Evolutionary conservation across 1,284 basidiomycete species (phyloP), one percentile per base, ranked within the genome.

Genomic region (Xerocomus minutiporus): DNA sequence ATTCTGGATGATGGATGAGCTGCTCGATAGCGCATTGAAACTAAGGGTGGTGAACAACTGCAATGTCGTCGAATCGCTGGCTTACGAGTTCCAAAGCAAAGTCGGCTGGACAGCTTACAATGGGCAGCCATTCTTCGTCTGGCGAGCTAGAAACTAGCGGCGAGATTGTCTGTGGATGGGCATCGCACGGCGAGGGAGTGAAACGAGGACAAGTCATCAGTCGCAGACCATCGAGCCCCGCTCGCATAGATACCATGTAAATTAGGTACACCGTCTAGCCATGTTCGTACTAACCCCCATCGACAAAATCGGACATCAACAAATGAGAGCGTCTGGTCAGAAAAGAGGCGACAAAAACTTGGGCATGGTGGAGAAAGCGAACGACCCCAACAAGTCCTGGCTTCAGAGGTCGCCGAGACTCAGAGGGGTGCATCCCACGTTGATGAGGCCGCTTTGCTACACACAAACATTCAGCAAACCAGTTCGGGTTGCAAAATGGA

Each of bases 1-100:
- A 88, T 62, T 92, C 89, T 8, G 89, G 90, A 61, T 91, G 88
- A 46, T 85, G 77, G 3, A 91, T 73, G 29, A 91, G 72, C 60
- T 88, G 84, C 11, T 75, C 77, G 28, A 83, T 64, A 0, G 84
- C 87, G 2, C 66, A 62, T 59, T 83, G 79, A 60, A 91, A 91
- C 88, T 91, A 12, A 17, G 9, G n/a, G n/a, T 9, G 8, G n/a
- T 7, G 15, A 44, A 31, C n/a, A 17, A 20, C 1, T 3, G 12
- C n/a, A 29, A 12, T n/a, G n/a, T 20, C n/a, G 13, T 11, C 15
- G 5, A 50, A 31, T 32, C 7, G 17, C 12, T 3, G 4, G 25
- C 56, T 56, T 42, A 80, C 77, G 42, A 79, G 62, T n/a, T 75
- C 70, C 17, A 67, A 28, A 4, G 77, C 66, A 59, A 79, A 78